Evolutionary conservation across 805 yeast genomes (phyloP).

Genomic region (Schizosaccharomyces japonicus): DNA sequence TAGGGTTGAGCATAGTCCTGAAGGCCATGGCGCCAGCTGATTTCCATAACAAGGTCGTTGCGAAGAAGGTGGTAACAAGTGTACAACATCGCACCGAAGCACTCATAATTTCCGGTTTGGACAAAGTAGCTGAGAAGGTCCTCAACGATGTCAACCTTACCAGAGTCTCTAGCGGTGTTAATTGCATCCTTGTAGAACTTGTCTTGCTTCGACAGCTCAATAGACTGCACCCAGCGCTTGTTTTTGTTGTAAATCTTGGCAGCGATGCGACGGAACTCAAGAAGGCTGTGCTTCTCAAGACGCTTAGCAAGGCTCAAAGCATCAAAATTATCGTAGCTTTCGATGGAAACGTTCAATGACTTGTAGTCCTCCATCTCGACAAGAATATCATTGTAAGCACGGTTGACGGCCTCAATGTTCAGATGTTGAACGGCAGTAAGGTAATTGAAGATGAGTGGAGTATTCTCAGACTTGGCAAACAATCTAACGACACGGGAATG

Average conservation of each 20-base stretch:
- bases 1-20: slow-evolving; percentile 78
- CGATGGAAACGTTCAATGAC: slow-evolving; percentile 67
- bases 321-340: slow-evolving; percentile 74
- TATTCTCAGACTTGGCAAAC: slow-evolving; percentile 82
- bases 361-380: slow-evolving; percentile 93
- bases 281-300: slow-evolving; percentile 69
- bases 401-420: slow-evolving; percentile 75
- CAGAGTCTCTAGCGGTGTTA: slow-evolving; percentile 69
- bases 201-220: slow-evolving; percentile 70
- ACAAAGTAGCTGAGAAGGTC: slow-evolving; percentile 78
- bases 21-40: slow-evolving; percentile 74
- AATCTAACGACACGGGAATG: slow-evolving; percentile 74
- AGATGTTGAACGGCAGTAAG: slow-evolving; percentile 73
- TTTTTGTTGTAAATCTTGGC: slow-evolving; percentile 83
- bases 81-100: slow-evolving; percentile 73
- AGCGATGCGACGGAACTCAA: slow-evolving; percentile 89
- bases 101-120: slow-evolving; percentile 88
- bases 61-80: slow-evolving; percentile 59
- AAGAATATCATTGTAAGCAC: slow-evolving; percentile 82
- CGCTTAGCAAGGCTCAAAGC: slow-evolving; percentile 77
- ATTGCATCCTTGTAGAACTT: slow-evolving; percentile 88
- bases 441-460: slow-evolving; percentile 90
- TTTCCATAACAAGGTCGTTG: slow-evolving; percentile 65
- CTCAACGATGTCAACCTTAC: slow-evolving; percentile 58
- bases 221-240: slow-evolving; percentile 78